Evolutionary conservation across 2,329 filamentous ascomycete species (phyloP).

Genomic region (Alternaria incomplexa): DNA sequence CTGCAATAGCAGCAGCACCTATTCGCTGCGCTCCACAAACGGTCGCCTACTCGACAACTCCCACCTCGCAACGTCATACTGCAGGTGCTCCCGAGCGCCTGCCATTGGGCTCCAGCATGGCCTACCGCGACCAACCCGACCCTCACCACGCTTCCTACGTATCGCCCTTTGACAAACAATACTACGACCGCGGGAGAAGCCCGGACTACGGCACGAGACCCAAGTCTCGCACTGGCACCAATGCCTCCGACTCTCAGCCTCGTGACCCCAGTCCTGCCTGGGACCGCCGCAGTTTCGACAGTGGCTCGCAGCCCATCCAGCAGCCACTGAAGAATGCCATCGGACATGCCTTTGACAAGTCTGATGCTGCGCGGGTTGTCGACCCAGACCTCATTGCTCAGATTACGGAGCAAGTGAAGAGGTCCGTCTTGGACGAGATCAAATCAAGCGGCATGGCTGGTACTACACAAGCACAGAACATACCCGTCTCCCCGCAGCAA

Average conservation of each 20-base stretch:
- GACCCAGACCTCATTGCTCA: constrained; percentile 67
- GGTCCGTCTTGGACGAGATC: constrained; percentile 52
- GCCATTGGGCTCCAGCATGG: constrained; percentile 23
- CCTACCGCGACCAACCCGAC: constrained; percentile 26
- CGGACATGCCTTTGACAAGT: constrained; percentile 61
- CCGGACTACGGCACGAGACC: constrained; percentile 30
- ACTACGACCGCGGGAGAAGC: constrained; percentile 33
- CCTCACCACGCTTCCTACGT: constrained; percentile 18
- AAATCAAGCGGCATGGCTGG: constrained; percentile 51
- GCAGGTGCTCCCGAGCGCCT: constrained; percentile 12
- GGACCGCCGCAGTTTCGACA: constrained; percentile 9
- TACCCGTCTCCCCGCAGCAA: constrained; percentile 43
- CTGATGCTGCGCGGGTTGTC: constrained; percentile 57
- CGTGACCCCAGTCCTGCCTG: constrained; percentile 10
- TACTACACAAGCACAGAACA: constrained; percentile 38
- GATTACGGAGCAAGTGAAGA: constrained; percentile 65
- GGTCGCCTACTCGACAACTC: constrained; percentile 8
- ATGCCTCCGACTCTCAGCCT: constrained; percentile 36
- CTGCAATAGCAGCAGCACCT: constrained; percentile 27
- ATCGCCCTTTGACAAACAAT: constrained; percentile 28
- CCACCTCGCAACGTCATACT: constrained; percentile 24
- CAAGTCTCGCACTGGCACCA: constrained; percentile 38
- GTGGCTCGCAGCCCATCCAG: constrained; percentile 45
- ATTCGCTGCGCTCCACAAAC: constrained; percentile 26
- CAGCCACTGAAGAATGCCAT: constrained; percentile 64